phyloP scores from a whole-genome alignment of 139 green algal genomes.

The Coelastrella sp. region DNA sequence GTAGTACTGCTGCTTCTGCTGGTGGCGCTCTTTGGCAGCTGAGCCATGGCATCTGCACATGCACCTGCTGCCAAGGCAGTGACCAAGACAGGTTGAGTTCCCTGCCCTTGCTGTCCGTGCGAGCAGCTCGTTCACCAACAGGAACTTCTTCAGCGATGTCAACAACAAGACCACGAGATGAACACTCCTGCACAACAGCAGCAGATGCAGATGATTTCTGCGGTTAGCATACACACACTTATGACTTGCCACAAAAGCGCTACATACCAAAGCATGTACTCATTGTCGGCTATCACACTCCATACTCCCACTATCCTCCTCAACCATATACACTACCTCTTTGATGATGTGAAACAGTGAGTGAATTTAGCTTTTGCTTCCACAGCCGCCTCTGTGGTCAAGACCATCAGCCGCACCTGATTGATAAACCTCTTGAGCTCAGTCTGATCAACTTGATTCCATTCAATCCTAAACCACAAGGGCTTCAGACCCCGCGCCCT shows the following conservation, averaged over 20 bases:
- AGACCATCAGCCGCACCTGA: too few species aligned
- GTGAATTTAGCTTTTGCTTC: too few species aligned
- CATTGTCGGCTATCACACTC: too few species aligned
- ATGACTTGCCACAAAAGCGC: too few species aligned
- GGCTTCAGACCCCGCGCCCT: slow-evolving; percentile 41
- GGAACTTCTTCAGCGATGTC: slow-evolving; percentile 51
- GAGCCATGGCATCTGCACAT: slow-evolving; percentile 70
- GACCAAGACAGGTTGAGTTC: slow-evolving; percentile 43
- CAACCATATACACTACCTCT: too few species aligned
- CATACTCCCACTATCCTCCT: too few species aligned
- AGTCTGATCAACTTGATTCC: slow-evolving; percentile 73
- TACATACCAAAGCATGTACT: too few species aligned
- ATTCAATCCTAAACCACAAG: slow-evolving; percentile 84
- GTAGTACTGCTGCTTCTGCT: slow-evolving; percentile 57
- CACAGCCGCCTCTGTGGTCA: too few species aligned
- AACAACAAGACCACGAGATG: slow-evolving; percentile 45
- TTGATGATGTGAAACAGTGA: too few species aligned
- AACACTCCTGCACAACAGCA: slow-evolving; percentile 37
- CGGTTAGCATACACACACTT: too few species aligned
- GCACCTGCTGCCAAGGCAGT: slow-evolving; percentile 18
- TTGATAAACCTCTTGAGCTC: slow-evolving; percentile 52
- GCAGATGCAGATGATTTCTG: not conserved
- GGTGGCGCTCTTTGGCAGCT: slow-evolving; percentile 59
- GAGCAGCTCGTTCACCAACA: not conserved
- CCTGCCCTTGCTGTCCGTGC: slow-evolving; percentile 40